These are phyloP conservation scores for Ulvella scutata DNA, from an alignment of 139 green algal genomes.

Conservation along the genomic window DNA sequence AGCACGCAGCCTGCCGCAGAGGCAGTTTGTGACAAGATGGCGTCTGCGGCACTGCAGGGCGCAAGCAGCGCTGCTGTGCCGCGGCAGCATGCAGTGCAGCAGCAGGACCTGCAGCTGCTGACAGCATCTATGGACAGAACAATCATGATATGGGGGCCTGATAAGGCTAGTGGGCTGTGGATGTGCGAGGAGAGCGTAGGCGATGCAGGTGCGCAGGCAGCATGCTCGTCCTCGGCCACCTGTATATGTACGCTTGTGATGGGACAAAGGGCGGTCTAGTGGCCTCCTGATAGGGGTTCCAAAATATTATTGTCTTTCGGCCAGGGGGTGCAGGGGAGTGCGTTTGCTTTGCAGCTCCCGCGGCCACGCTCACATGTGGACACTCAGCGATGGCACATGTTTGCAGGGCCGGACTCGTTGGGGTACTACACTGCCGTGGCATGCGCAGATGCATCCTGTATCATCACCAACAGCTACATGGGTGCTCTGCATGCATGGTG, in stretches of 20 bases:
- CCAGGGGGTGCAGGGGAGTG: no score
- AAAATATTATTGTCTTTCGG: no score
- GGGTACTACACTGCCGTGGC: conserved; percentile 59
- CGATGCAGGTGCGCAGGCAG: conserved; percentile 67
- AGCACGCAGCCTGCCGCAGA: conserved; percentile 2
- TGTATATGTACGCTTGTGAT: no score
- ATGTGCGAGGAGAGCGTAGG: conserved; percentile 66
- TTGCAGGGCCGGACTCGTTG: conserved; percentile 21
- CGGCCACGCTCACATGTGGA: no score
- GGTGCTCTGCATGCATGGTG: conserved; percentile 85
- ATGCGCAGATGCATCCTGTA: conserved; percentile 23
- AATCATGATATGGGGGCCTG: conserved; percentile 74
- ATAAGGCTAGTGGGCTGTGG: conserved; percentile 51
- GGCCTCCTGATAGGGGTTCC: no score
- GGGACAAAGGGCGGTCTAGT: no score
- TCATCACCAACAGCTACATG: conserved; percentile 81
- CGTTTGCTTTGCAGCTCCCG: no score
- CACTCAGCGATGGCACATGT: no score
- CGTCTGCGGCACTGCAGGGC: background rate
- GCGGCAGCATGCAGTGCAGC: background rate
- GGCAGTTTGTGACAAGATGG: background rate
- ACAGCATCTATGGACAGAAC: conserved; percentile 87
- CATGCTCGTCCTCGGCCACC: no score
- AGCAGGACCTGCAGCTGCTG: conserved; percentile 42
- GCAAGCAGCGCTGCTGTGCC: background rate